A percentile compares a stretch with the other conserved stretches of the same genome.
Evolutionary conservation across 2,329 filamentous ascomycete genomes (phyloP).

Genomic region (Ceratocystiopsis brevicomis): DNA sequence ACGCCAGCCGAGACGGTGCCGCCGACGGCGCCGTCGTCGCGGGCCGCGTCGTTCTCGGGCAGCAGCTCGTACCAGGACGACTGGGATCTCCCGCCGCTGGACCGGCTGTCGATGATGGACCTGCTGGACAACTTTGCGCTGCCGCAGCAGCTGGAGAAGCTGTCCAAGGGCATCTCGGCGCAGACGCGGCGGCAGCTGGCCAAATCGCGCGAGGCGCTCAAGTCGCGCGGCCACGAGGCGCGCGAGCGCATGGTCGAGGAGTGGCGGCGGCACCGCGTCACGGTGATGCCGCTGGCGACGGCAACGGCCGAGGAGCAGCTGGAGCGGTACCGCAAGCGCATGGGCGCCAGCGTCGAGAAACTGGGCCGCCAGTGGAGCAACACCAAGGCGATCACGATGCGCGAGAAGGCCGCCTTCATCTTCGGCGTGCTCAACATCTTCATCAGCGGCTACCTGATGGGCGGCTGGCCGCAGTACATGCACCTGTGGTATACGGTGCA

Average conservation of each 20-base stretch:
- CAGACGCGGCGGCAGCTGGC: constrained; percentile 66
- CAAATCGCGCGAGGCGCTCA: constrained; percentile 62
- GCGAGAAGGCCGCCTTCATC: constrained; percentile 93
- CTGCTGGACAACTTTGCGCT: constrained; percentile 86
- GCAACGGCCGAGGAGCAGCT: constrained; percentile 83
- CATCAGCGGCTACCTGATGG: constrained; percentile 84
- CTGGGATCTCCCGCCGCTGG: constrained; percentile 77
- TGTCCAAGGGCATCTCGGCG: constrained; percentile 63
- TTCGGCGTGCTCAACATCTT: constrained; percentile 95
- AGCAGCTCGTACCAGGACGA: constrained; percentile 76
- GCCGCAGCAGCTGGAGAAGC: constrained; percentile 74
- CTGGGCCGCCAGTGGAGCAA: constrained; percentile 76
- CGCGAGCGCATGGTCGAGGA: constrained; percentile 81
- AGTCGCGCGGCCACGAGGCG: constrained; percentile 57
- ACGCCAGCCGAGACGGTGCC: too few relatives aligned
- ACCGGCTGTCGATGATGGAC: constrained; percentile 81
- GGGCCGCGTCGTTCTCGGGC: constrained; percentile 64
- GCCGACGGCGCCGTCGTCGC: constrained; percentile 33
- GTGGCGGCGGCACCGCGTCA: constrained; percentile 56
- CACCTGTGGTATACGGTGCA: constrained; percentile 84
- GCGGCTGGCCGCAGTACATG: constrained; percentile 67
- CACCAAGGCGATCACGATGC: constrained; percentile 66
- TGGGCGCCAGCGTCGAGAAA: constrained; percentile 77
- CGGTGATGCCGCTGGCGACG: too few relatives aligned
- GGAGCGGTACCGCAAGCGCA: constrained; percentile 71